Percentiles rank a stretch among this genome's conserved stretches.
phyloP scores from a whole-genome alignment of 768 basidiomycete species.

The Hygrocybe coccinea region DNA sequence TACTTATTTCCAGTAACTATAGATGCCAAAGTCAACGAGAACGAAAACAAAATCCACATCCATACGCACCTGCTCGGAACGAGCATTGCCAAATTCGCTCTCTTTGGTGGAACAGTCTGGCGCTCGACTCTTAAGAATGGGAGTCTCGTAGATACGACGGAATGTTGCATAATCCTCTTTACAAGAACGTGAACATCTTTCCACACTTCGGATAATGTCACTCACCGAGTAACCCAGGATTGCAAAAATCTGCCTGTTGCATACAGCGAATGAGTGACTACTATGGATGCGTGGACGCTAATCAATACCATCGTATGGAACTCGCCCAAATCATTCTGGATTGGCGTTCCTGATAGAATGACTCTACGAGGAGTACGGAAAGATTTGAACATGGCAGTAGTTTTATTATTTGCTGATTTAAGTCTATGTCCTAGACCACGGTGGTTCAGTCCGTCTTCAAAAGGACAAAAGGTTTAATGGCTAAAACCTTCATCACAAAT shows the following conservation, averaged over 20 bases:
- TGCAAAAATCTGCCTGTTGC: slow-evolving; percentile 81
- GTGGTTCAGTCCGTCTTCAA: not conserved
- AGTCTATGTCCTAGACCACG: slow-evolving; percentile 76
- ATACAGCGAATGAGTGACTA: not conserved
- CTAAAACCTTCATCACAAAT: slow-evolving; percentile 89
- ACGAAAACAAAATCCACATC: not conserved
- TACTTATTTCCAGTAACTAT: slow-evolving; percentile 68
- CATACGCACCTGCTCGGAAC: slow-evolving; percentile 61
- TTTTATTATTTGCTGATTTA: slow-evolving; percentile 89
- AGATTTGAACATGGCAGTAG: slow-evolving; percentile 76
- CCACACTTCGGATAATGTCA: slow-evolving; percentile 1
- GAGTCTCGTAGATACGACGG: slow-evolving; percentile 76
- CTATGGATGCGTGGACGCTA: too few relatives aligned
- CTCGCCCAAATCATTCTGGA: slow-evolving; percentile 93
- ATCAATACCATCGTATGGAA: slow-evolving; percentile 88
- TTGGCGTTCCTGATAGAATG: slow-evolving; percentile 93
- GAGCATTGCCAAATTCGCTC: slow-evolving; percentile 70
- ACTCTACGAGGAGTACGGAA: slow-evolving; percentile 72
- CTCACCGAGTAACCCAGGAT: slow-evolving; percentile 82
- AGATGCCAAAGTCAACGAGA: not conserved
- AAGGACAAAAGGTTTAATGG: not conserved
- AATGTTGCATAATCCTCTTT: slow-evolving; percentile 74
- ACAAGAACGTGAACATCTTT: slow-evolving; percentile 5
- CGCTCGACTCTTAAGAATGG: slow-evolving; percentile 81
- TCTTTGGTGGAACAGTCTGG: slow-evolving; percentile 71